Percentiles rank a stretch among this genome's conserved stretches.
phyloP scores from a whole-genome alignment of 2,329 filamentous ascomycete genomes.

The Samsoniella hepiali region DNA sequence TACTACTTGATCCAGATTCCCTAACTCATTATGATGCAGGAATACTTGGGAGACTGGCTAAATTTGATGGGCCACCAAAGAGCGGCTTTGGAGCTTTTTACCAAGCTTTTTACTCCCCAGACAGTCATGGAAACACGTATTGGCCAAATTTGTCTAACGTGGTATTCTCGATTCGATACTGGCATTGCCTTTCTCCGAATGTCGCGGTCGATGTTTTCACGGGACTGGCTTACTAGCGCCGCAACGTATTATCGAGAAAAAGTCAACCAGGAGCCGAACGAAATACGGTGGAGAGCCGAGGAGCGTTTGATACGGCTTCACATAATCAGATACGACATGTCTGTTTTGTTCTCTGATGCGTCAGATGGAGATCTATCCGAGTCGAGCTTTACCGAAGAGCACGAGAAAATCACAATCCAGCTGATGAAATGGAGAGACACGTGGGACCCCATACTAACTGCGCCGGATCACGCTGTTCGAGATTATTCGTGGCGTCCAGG shows the following conservation, averaged over 20 bases:
- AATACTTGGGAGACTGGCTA: conserved; percentile 93
- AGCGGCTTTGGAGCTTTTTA: conserved; percentile 79
- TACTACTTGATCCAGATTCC: background rate
- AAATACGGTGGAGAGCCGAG: conserved; percentile 65
- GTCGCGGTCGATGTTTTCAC: conserved; percentile 67
- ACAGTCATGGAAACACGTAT: conserved; percentile 68
- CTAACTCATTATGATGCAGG: conserved; percentile 49
- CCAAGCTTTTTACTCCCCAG: conserved; percentile 72
- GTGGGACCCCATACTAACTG: conserved; percentile 60
- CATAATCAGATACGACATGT: conserved; percentile 75
- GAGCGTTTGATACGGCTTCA: conserved; percentile 63
- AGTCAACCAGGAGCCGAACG: conserved; percentile 55
- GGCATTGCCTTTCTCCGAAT: conserved; percentile 81
- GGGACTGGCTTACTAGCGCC: conserved; percentile 72
- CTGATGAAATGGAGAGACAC: conserved; percentile 50
- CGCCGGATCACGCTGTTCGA: conserved; percentile 60
- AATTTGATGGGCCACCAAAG: conserved; percentile 91
- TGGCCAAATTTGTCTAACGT: conserved; percentile 72
- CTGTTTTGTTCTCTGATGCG: conserved; percentile 69
- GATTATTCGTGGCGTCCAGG: conserved; percentile 56
- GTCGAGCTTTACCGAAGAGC: conserved; percentile 63
- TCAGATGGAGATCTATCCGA: conserved; percentile 61
- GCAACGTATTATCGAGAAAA: conserved; percentile 62
- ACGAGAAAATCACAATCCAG: conserved; percentile 48
- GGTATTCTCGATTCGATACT: conserved; percentile 88